These are phyloP conservation scores for Brettanomyces naardenensis DNA, from an alignment of 805 yeast species.

Conservation along the genomic window DNA sequence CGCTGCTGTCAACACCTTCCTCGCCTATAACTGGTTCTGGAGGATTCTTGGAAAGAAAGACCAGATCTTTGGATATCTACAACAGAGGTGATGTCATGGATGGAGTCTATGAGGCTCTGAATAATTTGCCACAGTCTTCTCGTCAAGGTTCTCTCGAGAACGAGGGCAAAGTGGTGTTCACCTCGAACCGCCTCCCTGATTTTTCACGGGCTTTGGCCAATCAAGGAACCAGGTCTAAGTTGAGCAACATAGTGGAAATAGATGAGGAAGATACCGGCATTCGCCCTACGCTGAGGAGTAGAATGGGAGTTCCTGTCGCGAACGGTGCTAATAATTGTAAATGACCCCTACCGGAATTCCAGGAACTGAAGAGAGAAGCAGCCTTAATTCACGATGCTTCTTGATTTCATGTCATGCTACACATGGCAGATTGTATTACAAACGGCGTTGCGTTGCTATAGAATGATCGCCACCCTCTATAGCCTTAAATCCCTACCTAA, in stretches of 20 bases:
- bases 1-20: slow-evolving; percentile 5
- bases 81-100: slow-evolving; percentile 1
- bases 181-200: neutral
- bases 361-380: too few relatives aligned
- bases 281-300: neutral
- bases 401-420: neutral
- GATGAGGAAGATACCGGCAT: slow-evolving; percentile 4
- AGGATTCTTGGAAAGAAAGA: neutral
- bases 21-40: slow-evolving; percentile 4
- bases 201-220: neutral
- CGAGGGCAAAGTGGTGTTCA: neutral
- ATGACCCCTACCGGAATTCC: too few relatives aligned
- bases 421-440: too few relatives aligned
- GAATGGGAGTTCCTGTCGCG: neutral
- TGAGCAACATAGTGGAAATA: slow-evolving; percentile 3
- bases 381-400: neutral
- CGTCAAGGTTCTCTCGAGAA: too few relatives aligned
- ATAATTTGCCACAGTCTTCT: neutral
- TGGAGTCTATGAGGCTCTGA: neutral
- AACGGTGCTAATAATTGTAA: too few relatives aligned
- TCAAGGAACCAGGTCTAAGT: neutral
- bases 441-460: too few relatives aligned
- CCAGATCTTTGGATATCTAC: slow-evolving; percentile 5
- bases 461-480: too few relatives aligned
- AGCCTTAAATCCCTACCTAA: too few relatives aligned